Base-by-base conservation (phyloP, 768 basidiomycete species). In the Hysterangium stoloniferum region DNA sequence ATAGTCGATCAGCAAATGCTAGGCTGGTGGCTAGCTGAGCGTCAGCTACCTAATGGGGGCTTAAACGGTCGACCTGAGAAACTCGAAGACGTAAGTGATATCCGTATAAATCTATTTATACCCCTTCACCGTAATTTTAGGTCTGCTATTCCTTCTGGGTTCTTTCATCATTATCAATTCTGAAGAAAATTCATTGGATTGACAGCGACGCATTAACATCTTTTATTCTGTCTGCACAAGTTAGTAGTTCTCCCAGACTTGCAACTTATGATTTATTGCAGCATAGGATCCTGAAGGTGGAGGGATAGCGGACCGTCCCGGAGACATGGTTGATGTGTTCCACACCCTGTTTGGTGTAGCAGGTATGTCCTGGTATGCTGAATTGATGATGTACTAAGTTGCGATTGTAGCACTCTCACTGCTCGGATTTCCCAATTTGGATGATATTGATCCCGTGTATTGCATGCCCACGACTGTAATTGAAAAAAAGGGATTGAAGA, bases 71-170 rank as follows among this genome's bases (percentile, higher is more conserved):
- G 96, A n/a, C 96, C 96, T 8, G 91, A 99, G 64, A 99, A 99
- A 68, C 71, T 98, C 29, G 90, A 93, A 68, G 95, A 98, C 62
- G 96, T 95, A 58, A 58, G 82, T 73, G 6, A 8, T 31, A 20
- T 37, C 47, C 12, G 33, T 24, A 33, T n/a, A 32, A 3, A 9
- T 28, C 4, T 31, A 4, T 19, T 50, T 41, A 41, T 25, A 3
- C 11, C 24, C 15, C 27, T 6, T n/a, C 2, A 6, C 19, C 38
- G 15, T 17, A 19, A 17, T n/a, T n/a, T 4, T 54, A 95, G 92
- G 90, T 97, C 15, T 99, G 96, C 69, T 99, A 99, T 66, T 91
- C 88, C 59, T 92, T 91, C 68, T 99, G 93, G 93, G 90, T 93
- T 4, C 75, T 98, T 4, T 94, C 96, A 1, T 72, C 88, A 0